Conservation (phyloP, 169 alveolate genomes). For the Prorocentrum cordatum region DNA sequence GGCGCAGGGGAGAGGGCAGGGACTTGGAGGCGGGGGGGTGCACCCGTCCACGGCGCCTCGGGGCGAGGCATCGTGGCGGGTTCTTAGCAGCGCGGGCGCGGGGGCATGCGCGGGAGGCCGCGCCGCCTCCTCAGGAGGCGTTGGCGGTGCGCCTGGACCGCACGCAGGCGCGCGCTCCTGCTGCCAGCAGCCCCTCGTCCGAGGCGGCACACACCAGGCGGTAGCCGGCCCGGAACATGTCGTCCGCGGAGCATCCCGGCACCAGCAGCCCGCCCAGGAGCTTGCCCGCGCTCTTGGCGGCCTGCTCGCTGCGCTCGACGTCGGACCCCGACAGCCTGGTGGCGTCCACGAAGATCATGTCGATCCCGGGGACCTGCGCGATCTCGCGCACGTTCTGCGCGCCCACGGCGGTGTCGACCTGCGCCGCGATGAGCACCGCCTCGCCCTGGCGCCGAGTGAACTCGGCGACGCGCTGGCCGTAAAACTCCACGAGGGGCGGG, state of each 20-base stretch:
- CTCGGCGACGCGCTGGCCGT: constrained; percentile 41
- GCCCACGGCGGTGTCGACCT: not conserved
- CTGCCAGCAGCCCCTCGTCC: constrained; percentile 23
- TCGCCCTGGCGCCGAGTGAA: constrained; percentile 3
- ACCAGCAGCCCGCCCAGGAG: constrained; percentile 11
- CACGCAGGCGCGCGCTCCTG: too few species aligned
- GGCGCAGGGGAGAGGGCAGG: too few species aligned
- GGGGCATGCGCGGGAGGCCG: too few species aligned
- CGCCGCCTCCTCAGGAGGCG: too few species aligned
- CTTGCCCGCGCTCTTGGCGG: constrained; percentile 10
- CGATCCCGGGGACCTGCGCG: constrained; percentile 14
- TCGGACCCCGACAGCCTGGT: not conserved
- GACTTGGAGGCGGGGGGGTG: too few species aligned
- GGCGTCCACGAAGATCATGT: constrained; percentile 40
- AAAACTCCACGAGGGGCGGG: constrained; percentile 13
- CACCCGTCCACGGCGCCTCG: too few species aligned
- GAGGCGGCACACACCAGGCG: constrained; percentile 13
- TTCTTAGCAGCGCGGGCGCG: too few species aligned
- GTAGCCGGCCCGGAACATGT: constrained; percentile 5
- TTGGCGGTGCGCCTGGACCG: too few species aligned
- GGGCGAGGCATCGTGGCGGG: too few species aligned
- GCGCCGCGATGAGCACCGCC: not conserved
- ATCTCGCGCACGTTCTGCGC: not conserved
- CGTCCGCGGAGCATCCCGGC: constrained; percentile 15
- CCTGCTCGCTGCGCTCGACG: not conserved